Conservation (phyloP, 2,329 filamentous ascomycete species). For the Phyllosticta capitalensis region DNA sequence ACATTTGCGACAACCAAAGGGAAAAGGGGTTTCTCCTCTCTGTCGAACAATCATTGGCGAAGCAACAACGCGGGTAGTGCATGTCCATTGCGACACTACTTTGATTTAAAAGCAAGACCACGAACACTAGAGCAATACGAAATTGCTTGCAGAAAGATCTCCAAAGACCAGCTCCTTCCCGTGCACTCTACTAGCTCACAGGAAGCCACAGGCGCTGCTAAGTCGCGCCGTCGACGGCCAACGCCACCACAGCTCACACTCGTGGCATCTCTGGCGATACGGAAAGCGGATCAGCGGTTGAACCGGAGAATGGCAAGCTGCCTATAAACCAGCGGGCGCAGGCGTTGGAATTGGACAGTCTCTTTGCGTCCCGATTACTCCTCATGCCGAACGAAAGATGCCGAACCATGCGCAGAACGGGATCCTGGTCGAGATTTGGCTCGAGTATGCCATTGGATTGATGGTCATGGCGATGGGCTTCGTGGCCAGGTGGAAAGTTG, state of each 20-base stretch:
- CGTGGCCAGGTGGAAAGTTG: conserved; percentile 31
- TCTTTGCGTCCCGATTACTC: not conserved
- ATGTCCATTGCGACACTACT: not conserved
- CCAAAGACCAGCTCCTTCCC: not conserved
- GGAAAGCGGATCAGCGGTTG: not conserved
- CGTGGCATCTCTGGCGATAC: not conserved
- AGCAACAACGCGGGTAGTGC: no score
- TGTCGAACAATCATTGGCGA: no score
- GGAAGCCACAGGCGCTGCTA: not conserved
- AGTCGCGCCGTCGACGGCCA: not conserved
- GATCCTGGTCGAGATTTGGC: conserved; percentile 21
- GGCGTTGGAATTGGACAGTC: not conserved
- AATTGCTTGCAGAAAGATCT: not conserved
- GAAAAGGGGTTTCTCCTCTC: not conserved
- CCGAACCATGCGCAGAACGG: not conserved
- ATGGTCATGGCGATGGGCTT: conserved; percentile 31
- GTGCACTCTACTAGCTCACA: not conserved
- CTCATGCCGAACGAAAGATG: not conserved
- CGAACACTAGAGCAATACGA: not conserved
- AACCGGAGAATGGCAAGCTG: not conserved
- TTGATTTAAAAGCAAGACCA: not conserved
- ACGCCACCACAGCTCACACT: not conserved
- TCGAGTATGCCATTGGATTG: conserved; percentile 34
- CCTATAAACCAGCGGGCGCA: not conserved
- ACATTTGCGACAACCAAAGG: not conserved